phyloP scores from a whole-genome alignment of 2,329 filamentous ascomycete genomes.

The Talaromyces verruculosus region DNA sequence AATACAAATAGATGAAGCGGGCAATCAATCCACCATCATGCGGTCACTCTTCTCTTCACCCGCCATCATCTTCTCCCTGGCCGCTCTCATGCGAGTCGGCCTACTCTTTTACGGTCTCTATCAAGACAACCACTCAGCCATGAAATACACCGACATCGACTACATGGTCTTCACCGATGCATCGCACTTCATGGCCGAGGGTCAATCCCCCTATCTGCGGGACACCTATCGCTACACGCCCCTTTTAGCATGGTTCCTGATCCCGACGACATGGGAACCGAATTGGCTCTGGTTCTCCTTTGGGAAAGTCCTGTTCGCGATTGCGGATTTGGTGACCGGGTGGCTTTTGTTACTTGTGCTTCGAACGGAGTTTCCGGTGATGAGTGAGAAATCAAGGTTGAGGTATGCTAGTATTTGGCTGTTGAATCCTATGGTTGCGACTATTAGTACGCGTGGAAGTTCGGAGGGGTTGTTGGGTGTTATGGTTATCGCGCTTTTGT shows the following conservation, averaged over 20 bases:
- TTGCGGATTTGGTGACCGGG: constrained; percentile 79
- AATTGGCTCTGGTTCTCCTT: constrained; percentile 68
- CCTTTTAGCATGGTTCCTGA: constrained; percentile 83
- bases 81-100: constrained; percentile 63
- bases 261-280: constrained; percentile 67
- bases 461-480: constrained; percentile 88
- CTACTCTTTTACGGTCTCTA: constrained; percentile 86
- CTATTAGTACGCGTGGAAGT: constrained; percentile 91
- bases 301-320: constrained; percentile 83
- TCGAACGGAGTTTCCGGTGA: constrained; percentile 39
- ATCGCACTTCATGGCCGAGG: constrained; percentile 69
- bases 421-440: constrained; percentile 96
- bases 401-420: constrained; percentile 86
- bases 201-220: constrained; percentile 75
- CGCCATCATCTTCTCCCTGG: constrained; percentile 36
- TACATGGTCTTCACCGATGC: constrained; percentile 98
- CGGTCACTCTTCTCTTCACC: constrained; percentile 27
- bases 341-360: constrained; percentile 68
- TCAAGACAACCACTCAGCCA: constrained; percentile 85
- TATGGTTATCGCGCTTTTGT: constrained; percentile 77
- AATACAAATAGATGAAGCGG: not conserved
- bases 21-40: constrained; percentile 1
- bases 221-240: constrained; percentile 98
- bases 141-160: constrained; percentile 99
- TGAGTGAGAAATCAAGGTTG: constrained; percentile 59